Evolutionary conservation across 192 early-diverging fungal species (phyloP), one percentile per base, ranked within the genome.

Genomic region (Diversispora epigaea): DNA sequence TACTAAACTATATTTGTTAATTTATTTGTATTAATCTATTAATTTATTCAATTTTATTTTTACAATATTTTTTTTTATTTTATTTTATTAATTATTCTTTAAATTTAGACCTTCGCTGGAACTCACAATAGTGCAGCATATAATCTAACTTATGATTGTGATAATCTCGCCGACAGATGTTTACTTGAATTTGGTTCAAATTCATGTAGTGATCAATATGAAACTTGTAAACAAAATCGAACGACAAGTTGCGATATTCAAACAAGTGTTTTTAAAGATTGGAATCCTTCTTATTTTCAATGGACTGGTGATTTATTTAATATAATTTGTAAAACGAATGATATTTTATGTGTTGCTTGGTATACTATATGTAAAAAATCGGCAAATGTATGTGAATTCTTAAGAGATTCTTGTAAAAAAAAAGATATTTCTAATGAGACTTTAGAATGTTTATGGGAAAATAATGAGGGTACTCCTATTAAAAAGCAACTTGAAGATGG

Each of bases 41-140:
- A n/a, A 69, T 19, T 65, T 10, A 52, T 55, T 22, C 22, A 15
- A 22, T 41, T 32, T 15, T 4, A 44, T 22, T 15, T 40, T 39
- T 32, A 0, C 19, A 55, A 61, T 6, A 19, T 19, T 15, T 14
- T 19, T 15, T 14, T 45, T 49, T 70, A n/a, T 62, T 10, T 60
- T 17, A 64, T 49, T 64, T 46, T 41, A 39, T 46, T 19, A 49
- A 62, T 62, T 7, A 21, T 44, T 15, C 6, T 7, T 54, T 45
- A n/a, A 6, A 11, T 57, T 58, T 73, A 83, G 82, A 83, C 82
- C 19, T 75, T 80, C 68, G 76, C 79, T 54, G 82, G 62, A 17
- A 83, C 79, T 6, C 82, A 83, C 64, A 83, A 83, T 63, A 83
- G 82, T 47, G 79, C 72, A 0, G 21, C 82, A 4, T 83, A 80